These are phyloP conservation scores for Spathaspora gorwiae DNA, from an alignment of 805 yeast species.

Conservation along the genomic window DNA sequence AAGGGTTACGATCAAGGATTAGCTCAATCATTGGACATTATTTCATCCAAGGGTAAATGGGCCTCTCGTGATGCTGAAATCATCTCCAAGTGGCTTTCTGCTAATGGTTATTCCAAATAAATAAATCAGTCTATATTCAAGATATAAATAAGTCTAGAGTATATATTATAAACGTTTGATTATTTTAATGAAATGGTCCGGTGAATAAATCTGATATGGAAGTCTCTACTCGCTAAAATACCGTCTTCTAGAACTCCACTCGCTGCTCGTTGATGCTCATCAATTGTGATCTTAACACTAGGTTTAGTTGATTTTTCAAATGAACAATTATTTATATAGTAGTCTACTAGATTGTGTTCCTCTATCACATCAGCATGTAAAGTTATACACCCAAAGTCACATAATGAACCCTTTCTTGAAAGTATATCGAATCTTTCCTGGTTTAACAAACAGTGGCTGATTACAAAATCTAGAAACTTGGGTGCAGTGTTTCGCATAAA, in stretches of 20 bases:
- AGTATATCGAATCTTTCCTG: conserved; percentile 4
- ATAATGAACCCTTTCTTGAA: conserved; percentile 1
- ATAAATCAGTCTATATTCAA: background rate
- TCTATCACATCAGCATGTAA: conserved; percentile 40
- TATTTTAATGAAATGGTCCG: conserved; percentile 12
- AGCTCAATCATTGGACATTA: conserved; percentile 60
- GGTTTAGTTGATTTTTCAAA: conserved; percentile 24
- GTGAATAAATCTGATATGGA: conserved; percentile 37
- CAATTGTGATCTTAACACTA: conserved; percentile 11
- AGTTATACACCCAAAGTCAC: conserved; percentile 13
- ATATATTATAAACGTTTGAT: background rate
- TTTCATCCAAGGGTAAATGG: conserved; percentile 55
- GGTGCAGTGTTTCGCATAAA: conserved; percentile 41
- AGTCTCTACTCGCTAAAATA: conserved; percentile 33
- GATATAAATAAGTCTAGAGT: background rate
- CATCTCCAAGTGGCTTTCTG: conserved; percentile 46
- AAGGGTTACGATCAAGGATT: conserved; percentile 62
- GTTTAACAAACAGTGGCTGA: conserved; percentile 13
- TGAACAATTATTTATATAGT: conserved; percentile 38
- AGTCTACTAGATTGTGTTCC: conserved; percentile 46
- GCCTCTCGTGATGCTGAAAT: conserved; percentile 48
- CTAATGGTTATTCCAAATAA: conserved; percentile 25
- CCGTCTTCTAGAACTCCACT: conserved; percentile 31
- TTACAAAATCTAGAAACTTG: conserved; percentile 19
- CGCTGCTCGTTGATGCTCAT: conserved; percentile 13